Percentiles rank a stretch among this genome's conserved stretches.
These are phyloP conservation scores for Talaromyces proteolyticus DNA, from an alignment of 495 filamentous ascomycete species.

Conservation along the genomic window DNA sequence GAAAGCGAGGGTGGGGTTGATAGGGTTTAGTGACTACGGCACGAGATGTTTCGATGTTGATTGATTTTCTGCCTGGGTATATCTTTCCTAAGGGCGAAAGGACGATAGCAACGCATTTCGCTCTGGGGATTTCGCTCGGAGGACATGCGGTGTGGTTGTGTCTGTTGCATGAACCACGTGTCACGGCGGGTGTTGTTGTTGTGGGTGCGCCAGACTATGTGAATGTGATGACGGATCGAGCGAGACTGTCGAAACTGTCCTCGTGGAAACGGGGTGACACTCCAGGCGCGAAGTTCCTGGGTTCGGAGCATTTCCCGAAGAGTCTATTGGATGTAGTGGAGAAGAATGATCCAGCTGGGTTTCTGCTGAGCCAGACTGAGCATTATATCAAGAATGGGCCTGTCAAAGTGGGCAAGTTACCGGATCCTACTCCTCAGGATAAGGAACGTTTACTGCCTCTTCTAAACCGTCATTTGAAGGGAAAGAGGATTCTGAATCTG, in stretches of 20 bases:
- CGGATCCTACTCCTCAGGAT: conserved; percentile 39
- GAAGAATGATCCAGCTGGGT: conserved; percentile 62
- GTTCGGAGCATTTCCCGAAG: conserved; percentile 67
- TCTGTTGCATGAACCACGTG: conserved; percentile 68
- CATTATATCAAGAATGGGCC: conserved; percentile 9
- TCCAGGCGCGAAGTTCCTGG: conserved; percentile 61
- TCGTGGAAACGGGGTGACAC: conserved; percentile 49
- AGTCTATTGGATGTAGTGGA: conserved; percentile 56
- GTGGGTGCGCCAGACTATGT: conserved; percentile 90
- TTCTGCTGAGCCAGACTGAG: conserved; percentile 46
- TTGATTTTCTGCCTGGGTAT: conserved; percentile 71
- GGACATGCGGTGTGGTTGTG: conserved; percentile 86
- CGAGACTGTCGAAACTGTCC: conserved; percentile 61
- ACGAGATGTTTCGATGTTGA: conserved; percentile 61
- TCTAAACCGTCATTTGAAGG: conserved; percentile 45
- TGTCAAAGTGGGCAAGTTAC: conserved; percentile 19
- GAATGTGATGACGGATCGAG: conserved; percentile 72
- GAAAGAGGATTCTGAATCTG: conserved; percentile 74
- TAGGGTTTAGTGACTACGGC: conserved; percentile 58
- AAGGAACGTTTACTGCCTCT: conserved; percentile 31
- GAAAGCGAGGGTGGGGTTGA: not conserved
- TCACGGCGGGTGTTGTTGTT: conserved; percentile 68
- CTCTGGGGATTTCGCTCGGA: conserved; percentile 77
- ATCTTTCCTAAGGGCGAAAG: conserved; percentile 51
- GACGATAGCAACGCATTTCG: conserved; percentile 63